Evolutionary conservation across 345 rosid species (phyloP).

Genomic region (Moricandia moricandioides): DNA sequence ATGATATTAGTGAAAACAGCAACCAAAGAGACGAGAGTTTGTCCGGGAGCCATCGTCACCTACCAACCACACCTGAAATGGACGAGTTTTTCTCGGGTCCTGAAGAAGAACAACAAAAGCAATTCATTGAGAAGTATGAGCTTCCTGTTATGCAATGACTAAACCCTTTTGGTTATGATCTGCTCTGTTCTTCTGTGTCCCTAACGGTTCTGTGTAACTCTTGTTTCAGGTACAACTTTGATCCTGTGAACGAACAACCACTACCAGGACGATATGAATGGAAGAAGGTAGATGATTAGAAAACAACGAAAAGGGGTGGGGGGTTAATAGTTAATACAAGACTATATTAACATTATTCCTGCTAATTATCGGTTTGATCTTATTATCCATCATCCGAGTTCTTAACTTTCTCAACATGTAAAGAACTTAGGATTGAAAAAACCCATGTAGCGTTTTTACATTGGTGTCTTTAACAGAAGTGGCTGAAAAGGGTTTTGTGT

Average conservation of each 20-base stretch:
- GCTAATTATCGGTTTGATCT: not conserved
- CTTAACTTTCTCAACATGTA: conserved; percentile 44
- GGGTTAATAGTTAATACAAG: not conserved
- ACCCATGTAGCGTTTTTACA: conserved; percentile 58
- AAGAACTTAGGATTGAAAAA: conserved; percentile 61
- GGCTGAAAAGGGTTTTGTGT: conserved; percentile 57
- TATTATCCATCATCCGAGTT: not conserved
- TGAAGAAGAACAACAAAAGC: conserved; percentile 73
- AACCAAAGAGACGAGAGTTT: conserved; percentile 43
- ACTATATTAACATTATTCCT: not conserved
- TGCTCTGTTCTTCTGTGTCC: not conserved
- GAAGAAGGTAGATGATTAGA: conserved; percentile 77
- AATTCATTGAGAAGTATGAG: conserved; percentile 73
- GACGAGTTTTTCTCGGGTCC: conserved; percentile 71
- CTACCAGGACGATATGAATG: conserved; percentile 88
- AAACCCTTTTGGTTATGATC: not conserved
- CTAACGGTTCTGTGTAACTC: not conserved
- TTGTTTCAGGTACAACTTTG: conserved; percentile 87
- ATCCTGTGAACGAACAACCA: conserved; percentile 85
- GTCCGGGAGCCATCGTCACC: conserved; percentile 32
- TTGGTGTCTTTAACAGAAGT: conserved; percentile 68
- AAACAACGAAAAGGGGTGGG: not conserved
- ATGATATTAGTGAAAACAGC: conserved; percentile 39
- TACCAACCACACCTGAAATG: conserved; percentile 75
- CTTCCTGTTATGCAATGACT: not conserved